Evolutionary conservation across 352 stramenopile genomes (phyloP), one percentile per base, ranked within the genome.

Genomic region (Pythium inflatum): DNA sequence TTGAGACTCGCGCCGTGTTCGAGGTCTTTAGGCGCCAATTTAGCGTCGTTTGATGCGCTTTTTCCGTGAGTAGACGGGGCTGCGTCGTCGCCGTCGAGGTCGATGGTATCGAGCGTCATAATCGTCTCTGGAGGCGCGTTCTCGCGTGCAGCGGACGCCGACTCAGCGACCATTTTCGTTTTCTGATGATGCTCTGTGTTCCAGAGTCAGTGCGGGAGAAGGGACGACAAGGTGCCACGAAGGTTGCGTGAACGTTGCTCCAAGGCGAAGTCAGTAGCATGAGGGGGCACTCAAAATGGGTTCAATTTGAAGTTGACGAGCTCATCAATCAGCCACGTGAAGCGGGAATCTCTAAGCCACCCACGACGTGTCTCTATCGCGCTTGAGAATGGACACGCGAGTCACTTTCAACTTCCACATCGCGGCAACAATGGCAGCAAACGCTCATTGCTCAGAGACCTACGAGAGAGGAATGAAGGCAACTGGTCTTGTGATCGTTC

Each of bases 21-120:
- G 36, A 69, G 62, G 28, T 69, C 62, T 27, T 40, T 41, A 14
- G 40, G 7, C 20, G 43, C 24, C 27, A 48, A 30, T 62, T 62
- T 53, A 2, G 18, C 22, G 24, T 13, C 40, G 20, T 38, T 53
- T 33, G 25, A 13, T 2, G 25, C 36, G 25, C 25, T 59, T 53
- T 51, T 67, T 33, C 22, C 60, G 50, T 20, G 34, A 2, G 12
- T 33, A 18, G 22, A 18, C 27, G 31, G 31, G 31, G 22, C 22
- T 0, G 33, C 11, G 46, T 54, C 60, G 7, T 54, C 36, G 33
- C 11, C 25, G 30, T 67, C 36, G 24, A 67, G 36, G 25, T 43
- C 53, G 18, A 67, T 53, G 33, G 60, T 53, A 16, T 56, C 46
- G 31, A 67, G 60, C 48, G 46, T 54, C 27, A 45, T n/a, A 0